Evolutionary conservation across 1,139 yeast genomes (phyloP), one percentile per base, ranked within the genome.

Genomic region (Candida sp.): DNA sequence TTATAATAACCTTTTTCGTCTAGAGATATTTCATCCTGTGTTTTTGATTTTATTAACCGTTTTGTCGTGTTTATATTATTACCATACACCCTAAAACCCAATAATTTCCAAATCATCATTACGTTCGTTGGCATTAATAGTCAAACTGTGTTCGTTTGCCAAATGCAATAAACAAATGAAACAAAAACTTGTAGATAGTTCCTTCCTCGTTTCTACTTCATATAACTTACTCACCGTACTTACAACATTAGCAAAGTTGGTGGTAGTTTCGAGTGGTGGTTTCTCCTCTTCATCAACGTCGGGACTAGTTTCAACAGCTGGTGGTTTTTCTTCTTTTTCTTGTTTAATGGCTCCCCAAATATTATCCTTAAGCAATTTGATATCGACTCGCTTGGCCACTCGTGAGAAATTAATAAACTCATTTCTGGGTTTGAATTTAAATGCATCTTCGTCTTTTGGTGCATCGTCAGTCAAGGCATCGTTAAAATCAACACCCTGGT

Each of bases 81-180:
- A 7, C 21, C 9, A 29, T 37, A 35, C 5, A 35, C 29, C 12
- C 41, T 53, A 66, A 47, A 68, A 68, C 27, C 76, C 76, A n/a
- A 59, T 64, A 39, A 83, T 80, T 30, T 56, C 60, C 43, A 89
- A 66, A 58, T 89, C 93, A 39, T 76, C 77, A 51, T 79, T 73
- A 25, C 68, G 66, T 0, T 75, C 81, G 33, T 73, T 82, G 48
- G 81, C 75, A 15, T 74, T 66, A n/a, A 93, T 79, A 3, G 71
- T 63, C 38, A 90, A 69, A 0, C 93, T 93, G 57, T 89, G 88
- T 58, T 90, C 97, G 58, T 90, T 90, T 7, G 97, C 96, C 51
- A 90, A 72, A 65, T 90, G 97, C 34, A 89, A 67, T 49, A 88
- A 66, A 57, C 96, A 87, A 47, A 89, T 87, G 57, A 89, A 90